These are phyloP conservation scores for Curvularia eragrostidis DNA, from an alignment of 2,329 filamentous ascomycete species.

Conservation along the genomic window DNA sequence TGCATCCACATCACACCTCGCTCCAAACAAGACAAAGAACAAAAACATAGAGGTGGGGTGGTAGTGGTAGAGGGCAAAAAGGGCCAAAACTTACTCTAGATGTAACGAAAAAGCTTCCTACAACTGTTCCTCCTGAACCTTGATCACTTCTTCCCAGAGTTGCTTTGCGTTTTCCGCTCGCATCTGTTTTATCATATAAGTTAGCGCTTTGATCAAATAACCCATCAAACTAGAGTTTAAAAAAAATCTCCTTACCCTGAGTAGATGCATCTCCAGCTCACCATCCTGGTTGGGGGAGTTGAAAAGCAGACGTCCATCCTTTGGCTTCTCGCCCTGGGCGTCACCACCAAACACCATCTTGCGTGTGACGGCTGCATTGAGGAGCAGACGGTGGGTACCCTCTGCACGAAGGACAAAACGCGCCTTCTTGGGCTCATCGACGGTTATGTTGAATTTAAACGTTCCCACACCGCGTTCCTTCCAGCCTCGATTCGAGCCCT, in stretches of 20 bases:
- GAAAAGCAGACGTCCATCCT: constrained; percentile 73
- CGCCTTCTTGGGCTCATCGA: constrained; percentile 55
- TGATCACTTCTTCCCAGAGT: constrained; percentile 34
- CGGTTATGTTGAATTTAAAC: constrained; percentile 74
- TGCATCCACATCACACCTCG: not conserved
- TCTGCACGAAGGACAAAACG: constrained; percentile 92
- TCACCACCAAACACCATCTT: constrained; percentile 81
- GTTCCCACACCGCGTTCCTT: constrained; percentile 87
- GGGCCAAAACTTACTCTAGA: constrained; percentile 5
- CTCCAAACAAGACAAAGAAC: not conserved
- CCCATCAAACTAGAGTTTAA: too few relatives aligned
- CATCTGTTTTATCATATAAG: constrained; percentile 15
- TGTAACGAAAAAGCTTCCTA: constrained; percentile 23
- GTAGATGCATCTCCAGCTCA: constrained; percentile 60
- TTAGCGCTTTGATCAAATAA: not conserved
- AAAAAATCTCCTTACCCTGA: constrained; percentile 58
- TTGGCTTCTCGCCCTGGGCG: constrained; percentile 65
- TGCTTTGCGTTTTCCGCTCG: constrained; percentile 33
- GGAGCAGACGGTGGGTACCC: constrained; percentile 81
- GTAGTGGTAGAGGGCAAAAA: not conserved
- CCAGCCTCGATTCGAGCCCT: constrained; percentile 68
- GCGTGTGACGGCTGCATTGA: constrained; percentile 83
- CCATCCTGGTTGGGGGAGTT: constrained; percentile 61
- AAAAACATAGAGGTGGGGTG: not conserved
- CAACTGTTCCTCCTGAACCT: constrained; percentile 31